Evolutionary conservation across 2,329 filamentous ascomycete genomes (phyloP).

Genomic region (Cryphonectria parasitica): DNA sequence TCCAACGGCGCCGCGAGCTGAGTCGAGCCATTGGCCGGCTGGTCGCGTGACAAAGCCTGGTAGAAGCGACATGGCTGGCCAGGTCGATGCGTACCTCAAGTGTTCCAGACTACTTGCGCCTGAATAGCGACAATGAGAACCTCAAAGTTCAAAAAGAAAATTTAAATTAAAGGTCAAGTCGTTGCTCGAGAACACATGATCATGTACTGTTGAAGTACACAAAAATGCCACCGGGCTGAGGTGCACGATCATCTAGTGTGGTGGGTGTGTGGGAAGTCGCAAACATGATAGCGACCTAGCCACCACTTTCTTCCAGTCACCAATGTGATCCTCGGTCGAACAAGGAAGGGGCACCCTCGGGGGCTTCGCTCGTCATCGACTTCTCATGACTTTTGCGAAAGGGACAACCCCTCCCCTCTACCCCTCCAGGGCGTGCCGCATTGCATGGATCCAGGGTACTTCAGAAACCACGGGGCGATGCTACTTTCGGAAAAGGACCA

Average conservation of each 20-base stretch:
- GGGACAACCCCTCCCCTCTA: background rate
- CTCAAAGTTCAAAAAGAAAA: background rate
- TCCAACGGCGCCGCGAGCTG: slow-evolving; percentile 48
- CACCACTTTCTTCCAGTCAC: background rate
- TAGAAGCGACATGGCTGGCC: slow-evolving; percentile 38
- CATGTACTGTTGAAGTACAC: slow-evolving; percentile 4
- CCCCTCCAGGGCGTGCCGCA: slow-evolving; percentile 2
- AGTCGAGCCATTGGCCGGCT: slow-evolving; percentile 44
- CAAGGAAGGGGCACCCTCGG: slow-evolving; percentile 2
- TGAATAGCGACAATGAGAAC: background rate
- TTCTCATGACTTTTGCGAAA: background rate
- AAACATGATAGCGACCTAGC: background rate
- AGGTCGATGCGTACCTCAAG: background rate
- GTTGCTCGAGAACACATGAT: slow-evolving; percentile 19
- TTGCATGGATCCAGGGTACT: slow-evolving; percentile 12
- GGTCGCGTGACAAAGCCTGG: slow-evolving; percentile 44
- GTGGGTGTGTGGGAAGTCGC: background rate
- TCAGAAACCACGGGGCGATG: slow-evolving; percentile 2
- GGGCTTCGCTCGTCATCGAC: slow-evolving; percentile 10
- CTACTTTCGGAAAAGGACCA: slow-evolving; percentile 5
- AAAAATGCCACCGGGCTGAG: background rate
- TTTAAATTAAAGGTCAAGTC: background rate
- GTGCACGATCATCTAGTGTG: background rate
- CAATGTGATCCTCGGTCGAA: background rate
- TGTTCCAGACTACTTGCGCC: background rate